phyloP scores from a whole-genome alignment of 2,329 filamentous ascomycete species.

The Monosporascus sp. region DNA sequence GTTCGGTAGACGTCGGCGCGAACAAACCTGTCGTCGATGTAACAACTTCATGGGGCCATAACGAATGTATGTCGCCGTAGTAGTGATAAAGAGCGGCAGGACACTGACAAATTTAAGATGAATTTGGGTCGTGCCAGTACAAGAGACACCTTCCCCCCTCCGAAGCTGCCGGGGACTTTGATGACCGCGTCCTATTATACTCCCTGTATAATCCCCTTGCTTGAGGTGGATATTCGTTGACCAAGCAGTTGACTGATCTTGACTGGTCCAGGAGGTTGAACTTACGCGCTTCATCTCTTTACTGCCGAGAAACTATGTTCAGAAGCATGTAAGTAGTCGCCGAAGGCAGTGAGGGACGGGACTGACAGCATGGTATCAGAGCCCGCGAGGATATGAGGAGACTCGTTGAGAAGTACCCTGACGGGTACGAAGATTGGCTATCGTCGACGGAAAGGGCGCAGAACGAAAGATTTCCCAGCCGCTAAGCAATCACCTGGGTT shows the following conservation, averaged over 20 bases:
- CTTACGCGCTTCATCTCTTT: not conserved
- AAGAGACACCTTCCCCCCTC: conserved; percentile 4
- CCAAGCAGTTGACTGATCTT: too few species aligned
- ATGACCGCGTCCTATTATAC: conserved; percentile 14
- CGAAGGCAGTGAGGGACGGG: too few species aligned
- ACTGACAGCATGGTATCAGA: too few species aligned
- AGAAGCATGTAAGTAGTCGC: not conserved
- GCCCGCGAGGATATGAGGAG: not conserved
- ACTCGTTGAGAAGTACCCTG: not conserved
- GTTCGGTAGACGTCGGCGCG: conserved; percentile 4
- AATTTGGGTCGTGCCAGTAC: conserved; percentile 10
- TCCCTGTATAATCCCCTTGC: conserved; percentile 6
- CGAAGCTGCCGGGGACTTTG: conserved; percentile 13
- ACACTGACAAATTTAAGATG: conserved; percentile 3
- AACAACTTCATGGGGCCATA: conserved; percentile 8
- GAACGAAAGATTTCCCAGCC: too few species aligned
- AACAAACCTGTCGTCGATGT: conserved; percentile 4
- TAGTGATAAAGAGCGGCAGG: rapidly evolving
- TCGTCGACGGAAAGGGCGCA: too few species aligned
- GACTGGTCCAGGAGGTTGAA: not conserved
- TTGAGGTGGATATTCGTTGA: too few species aligned
- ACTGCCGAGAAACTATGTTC: not conserved
- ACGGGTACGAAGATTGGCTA: not conserved
- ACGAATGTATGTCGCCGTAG: conserved; percentile 8
- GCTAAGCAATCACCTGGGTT: too few species aligned